Base-by-base conservation (phyloP, 202 grass and related monocot genomes). In the Cymbopogon flexuosus region DNA sequence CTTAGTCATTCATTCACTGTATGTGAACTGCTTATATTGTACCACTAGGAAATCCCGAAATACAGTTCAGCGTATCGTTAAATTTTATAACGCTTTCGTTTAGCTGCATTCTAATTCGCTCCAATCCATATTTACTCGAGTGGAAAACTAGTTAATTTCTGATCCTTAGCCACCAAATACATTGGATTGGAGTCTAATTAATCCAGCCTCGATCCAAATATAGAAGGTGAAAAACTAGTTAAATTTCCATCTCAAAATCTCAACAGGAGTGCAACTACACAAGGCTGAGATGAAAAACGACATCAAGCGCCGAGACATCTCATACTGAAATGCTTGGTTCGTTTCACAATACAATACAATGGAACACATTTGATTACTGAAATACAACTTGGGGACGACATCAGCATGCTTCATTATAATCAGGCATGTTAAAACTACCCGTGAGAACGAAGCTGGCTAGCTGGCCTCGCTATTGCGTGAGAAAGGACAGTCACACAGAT, bases 371-470 rank as follows among this genome's bases (percentile, higher is more conserved):
- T 27, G 41, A 84, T 76, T 35, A 75, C 13, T 4, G 75, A 23
- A 74, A 40, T 60, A 83, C 56, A 77, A 19, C 14, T 43, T 35
- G 78, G 10, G 45, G 65, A 47, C 41, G 59, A 54, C 24, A 43
- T 63, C 63, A 54, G 56, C 36, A 19, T 37, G 75, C 64, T 61
- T 31, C 14, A 0, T 63, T 16, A 75, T 62, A 60, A 31, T 31
- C 56, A 72, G 81, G 81, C 54, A 77, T 73, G 43, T 56, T 40
- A 81, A 71, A 64, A 76, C 11, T 3, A 70, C 64, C 77, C 72
- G 51, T 6, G 31, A 33, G 58, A 82, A 37, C 58, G 21, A 22
- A 68, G 47, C 76, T 66, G 27, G 14, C 19, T 49, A 45, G 10
- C 19, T 49, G 34, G 78, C 30, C 56, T 43, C 61, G 65, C 73